phyloP scores from a whole-genome alignment of 495 filamentous ascomycete genomes.

The Venustampulla echinocandica region DNA sequence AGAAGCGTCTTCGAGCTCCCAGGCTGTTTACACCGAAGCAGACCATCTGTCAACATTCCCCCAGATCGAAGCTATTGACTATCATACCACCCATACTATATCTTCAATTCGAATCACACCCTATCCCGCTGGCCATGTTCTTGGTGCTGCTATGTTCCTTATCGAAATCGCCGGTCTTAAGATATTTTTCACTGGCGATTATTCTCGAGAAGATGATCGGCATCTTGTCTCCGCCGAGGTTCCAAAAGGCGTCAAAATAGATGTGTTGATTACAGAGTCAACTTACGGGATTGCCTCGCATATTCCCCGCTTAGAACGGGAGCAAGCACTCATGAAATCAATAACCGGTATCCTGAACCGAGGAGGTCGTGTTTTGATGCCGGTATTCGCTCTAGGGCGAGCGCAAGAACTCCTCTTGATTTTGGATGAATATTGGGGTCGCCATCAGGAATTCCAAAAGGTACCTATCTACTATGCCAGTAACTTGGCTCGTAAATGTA shows the following conservation, averaged over 20 bases:
- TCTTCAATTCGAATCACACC: conserved; percentile 94
- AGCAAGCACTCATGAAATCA: conserved; percentile 88
- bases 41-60: conserved; percentile 90
- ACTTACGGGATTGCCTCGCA: conserved; percentile 93
- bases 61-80: conserved; percentile 92
- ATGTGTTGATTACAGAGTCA: conserved; percentile 93
- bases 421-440: conserved; percentile 92
- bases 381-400: conserved; percentile 87
- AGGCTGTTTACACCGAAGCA: conserved; percentile 81
- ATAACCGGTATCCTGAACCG: conserved; percentile 83
- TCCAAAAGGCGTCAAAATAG: conserved; percentile 75
- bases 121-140: conserved; percentile 91
- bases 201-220: conserved; percentile 86
- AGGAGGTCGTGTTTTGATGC: conserved; percentile 87
- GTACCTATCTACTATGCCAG: conserved; percentile 95
- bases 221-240: conserved; percentile 90
- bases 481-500: conserved; percentile 88
- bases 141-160: conserved; percentile 97
- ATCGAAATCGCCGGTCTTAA: conserved; percentile 94
- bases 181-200: conserved; percentile 95
- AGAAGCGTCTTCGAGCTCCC: conserved; percentile 64
- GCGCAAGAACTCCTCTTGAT: conserved; percentile 93
- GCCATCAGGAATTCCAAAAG: conserved; percentile 76
- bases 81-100: conserved; percentile 94
- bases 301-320: conserved; percentile 78